phyloP scores from a whole-genome alignment of 805 yeast genomes.

The Ogataea corticis region DNA sequence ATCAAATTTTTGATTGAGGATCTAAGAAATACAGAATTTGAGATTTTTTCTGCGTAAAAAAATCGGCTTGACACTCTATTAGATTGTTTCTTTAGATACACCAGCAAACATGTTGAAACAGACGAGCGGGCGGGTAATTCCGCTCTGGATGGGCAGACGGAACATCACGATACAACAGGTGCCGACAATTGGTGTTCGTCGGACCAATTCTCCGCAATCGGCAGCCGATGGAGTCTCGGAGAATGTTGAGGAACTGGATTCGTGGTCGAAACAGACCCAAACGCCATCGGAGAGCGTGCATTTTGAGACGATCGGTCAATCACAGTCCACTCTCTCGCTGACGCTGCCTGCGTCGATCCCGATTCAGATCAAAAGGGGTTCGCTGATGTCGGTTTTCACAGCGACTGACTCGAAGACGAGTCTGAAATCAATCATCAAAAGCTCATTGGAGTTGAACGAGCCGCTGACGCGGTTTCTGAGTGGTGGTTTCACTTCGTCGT shows the following conservation, averaged over 20 bases:
- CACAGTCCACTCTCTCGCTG: slow-evolving; percentile 50
- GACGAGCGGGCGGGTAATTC: background rate
- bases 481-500: slow-evolving; percentile 47
- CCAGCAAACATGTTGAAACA: background rate
- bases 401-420: slow-evolving; percentile 11
- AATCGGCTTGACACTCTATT: too few species aligned
- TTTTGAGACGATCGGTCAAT: slow-evolving; percentile 47
- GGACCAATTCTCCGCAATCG: background rate
- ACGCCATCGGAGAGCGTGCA: slow-evolving; percentile 24
- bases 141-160: slow-evolving; percentile 1
- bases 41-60: too few species aligned
- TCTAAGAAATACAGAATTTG: too few species aligned
- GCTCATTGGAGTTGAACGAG: slow-evolving; percentile 34
- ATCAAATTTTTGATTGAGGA: too few species aligned
- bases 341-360: slow-evolving; percentile 62
- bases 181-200: slow-evolving; percentile 8
- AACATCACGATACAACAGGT: slow-evolving; percentile 20
- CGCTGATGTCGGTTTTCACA: slow-evolving; percentile 49
- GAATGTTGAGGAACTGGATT: slow-evolving; percentile 14
- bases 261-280: background rate
- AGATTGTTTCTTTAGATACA: too few species aligned
- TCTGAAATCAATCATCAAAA: slow-evolving; percentile 20
- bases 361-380: slow-evolving; percentile 46
- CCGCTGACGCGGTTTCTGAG: slow-evolving; percentile 44
- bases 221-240: slow-evolving; percentile 10